These are phyloP conservation scores for Williopsis jadinii DNA, from an alignment of 1,139 yeast species.

Conservation along the genomic window DNA sequence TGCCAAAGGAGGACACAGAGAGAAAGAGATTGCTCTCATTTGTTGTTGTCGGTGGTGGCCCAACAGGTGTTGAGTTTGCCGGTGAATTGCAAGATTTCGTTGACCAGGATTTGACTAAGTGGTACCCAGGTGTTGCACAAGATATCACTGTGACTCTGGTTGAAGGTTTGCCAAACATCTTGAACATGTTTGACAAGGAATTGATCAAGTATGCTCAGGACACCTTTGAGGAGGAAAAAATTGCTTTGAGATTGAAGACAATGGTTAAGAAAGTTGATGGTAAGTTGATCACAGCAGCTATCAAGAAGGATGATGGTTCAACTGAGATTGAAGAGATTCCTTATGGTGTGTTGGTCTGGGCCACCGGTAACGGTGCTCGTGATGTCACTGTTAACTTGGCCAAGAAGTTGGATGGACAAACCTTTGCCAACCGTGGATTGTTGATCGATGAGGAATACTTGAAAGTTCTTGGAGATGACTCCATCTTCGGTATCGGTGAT, in stretches of 20 bases:
- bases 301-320: slow-evolving; percentile 59
- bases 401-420: slow-evolving; percentile 68
- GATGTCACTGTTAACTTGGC: slow-evolving; percentile 64
- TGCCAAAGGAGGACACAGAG: slow-evolving; percentile 68
- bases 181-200: slow-evolving; percentile 81
- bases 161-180: slow-evolving; percentile 87
- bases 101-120: slow-evolving; percentile 80
- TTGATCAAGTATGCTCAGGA: slow-evolving; percentile 80
- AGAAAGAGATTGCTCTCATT: slow-evolving; percentile 75
- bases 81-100: slow-evolving; percentile 93
- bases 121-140: slow-evolving; percentile 81
- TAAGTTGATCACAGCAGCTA: slow-evolving; percentile 61
- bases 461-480: slow-evolving; percentile 77
- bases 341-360: slow-evolving; percentile 93
- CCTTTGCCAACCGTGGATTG: slow-evolving; percentile 83
- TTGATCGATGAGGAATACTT: slow-evolving; percentile 69
- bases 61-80: slow-evolving; percentile 95
- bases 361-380: slow-evolving; percentile 93
- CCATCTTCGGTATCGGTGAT: slow-evolving; percentile 88
- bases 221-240: slow-evolving; percentile 73
- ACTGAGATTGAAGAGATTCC: slow-evolving; percentile 50
- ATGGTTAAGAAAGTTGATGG: slow-evolving; percentile 82
- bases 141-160: slow-evolving; percentile 80
- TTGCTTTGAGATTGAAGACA: slow-evolving; percentile 72
- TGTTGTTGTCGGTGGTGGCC: slow-evolving; percentile 94